Conservation (phyloP, 768 basidiomycete species). For the Pholiota microspora region DNA sequence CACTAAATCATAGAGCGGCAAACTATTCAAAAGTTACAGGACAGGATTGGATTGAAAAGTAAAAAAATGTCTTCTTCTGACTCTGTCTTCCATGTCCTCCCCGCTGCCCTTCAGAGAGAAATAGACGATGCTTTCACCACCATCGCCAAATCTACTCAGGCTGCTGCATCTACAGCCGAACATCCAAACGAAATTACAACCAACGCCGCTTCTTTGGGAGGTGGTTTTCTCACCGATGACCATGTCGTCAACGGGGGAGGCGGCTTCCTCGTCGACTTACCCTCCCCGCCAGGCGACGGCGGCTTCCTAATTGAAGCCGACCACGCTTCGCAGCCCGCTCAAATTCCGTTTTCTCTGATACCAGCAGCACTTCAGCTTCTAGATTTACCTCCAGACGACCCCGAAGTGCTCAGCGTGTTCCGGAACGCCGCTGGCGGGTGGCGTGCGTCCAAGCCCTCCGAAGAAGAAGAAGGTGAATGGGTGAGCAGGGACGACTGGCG, state of each 20-base stretch:
- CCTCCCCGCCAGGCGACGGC: slow-evolving; percentile 17
- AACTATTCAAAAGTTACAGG: too few species aligned
- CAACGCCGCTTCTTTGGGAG: not conserved
- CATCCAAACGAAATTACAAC: too few species aligned
- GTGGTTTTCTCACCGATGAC: not conserved
- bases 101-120: not conserved
- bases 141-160: not conserved
- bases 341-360: slow-evolving; percentile 55
- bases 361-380: slow-evolving; percentile 62
- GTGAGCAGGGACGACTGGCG: slow-evolving; percentile 76
- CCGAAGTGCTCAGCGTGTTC: slow-evolving; percentile 71
- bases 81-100: not conserved
- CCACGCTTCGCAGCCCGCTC: slow-evolving; percentile 14
- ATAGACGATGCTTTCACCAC: slow-evolving; percentile 2
- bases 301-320: slow-evolving; percentile 30
- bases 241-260: slow-evolving; percentile 15
- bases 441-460: slow-evolving; percentile 28
- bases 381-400: slow-evolving; percentile 69
- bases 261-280: slow-evolving; percentile 28
- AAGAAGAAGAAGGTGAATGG: slow-evolving; percentile 13
- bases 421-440: slow-evolving; percentile 76
- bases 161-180: not conserved
- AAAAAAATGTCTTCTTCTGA: slow-evolving; percentile 1
- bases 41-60: too few species aligned
- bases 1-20: too few species aligned